Evolutionary conservation across 352 stramenopile species (phyloP), one percentile per base, ranked within the genome.

Genomic region (Phytophthora aleatoria): DNA sequence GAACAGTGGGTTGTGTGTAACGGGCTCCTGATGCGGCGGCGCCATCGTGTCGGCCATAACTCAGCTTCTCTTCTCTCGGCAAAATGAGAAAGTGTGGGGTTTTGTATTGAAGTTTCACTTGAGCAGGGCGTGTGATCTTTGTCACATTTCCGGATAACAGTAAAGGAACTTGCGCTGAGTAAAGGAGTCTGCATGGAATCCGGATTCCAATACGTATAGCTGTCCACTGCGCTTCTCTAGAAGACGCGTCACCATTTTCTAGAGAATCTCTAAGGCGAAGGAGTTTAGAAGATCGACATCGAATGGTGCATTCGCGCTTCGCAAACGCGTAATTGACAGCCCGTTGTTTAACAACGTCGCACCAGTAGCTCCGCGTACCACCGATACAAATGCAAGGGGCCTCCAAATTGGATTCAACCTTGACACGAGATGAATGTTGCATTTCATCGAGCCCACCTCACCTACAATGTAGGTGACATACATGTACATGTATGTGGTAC

Each of bases 1-100:
- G 28, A 41, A 51, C 58, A 82, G 74, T 43, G 74, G 70, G 59
- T 85, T 85, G 64, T 68, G 81, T 13, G 67, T 74, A 48, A 71
- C 76, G 41, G 73, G 3, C 15, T 43, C 44, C 20, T 56, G 26
- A 42, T 56, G 58, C n/a, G 52, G 52, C 39, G 60, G 20, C 33
- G 51, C 20, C 45, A 73, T 41, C 41, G 59, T 72, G 35, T 72
- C 64, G 10, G 64, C 58, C 59, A 73, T 66, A 5, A 5, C 24
- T 6, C 16, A 45, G 12, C 15, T n/a, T 45, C 28, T 53, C 68
- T 68, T 72, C 57, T 27, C n/a, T n/a, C n/a, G n/a, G 57, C 49
- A 55, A n/a, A 71, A 53, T 69, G 63, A 67, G 66, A 64, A 54
- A 38, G 15, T 54, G 54, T 3, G 42, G 38, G 10, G 9, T 31